Evolutionary conservation across 2,329 filamentous ascomycete species (phyloP).

Genomic region (Alternaria novae-zelandiae): DNA sequence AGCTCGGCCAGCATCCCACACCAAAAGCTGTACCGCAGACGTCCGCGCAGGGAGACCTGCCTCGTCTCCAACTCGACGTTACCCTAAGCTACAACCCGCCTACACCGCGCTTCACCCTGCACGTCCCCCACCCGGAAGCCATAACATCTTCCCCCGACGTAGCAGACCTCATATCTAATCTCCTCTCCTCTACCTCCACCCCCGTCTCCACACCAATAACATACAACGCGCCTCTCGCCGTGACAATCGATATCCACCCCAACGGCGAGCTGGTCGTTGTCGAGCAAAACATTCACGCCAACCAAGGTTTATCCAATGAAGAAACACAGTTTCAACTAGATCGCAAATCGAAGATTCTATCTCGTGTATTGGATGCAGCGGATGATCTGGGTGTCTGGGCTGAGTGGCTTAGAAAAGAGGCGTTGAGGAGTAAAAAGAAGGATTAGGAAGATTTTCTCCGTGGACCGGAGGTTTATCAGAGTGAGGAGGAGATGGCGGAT

Average conservation of each 20-base stretch:
- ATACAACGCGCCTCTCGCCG: slow-evolving; percentile 50
- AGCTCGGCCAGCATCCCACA: slow-evolving; percentile 18
- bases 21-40: slow-evolving; percentile 12
- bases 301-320: too few relatives aligned
- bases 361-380: slow-evolving; percentile 53
- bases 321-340: too few relatives aligned
- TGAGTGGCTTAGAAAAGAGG: slow-evolving; percentile 54
- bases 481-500: background rate
- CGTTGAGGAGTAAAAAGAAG: background rate
- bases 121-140: slow-evolving; percentile 39
- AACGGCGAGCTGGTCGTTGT: slow-evolving; percentile 66
- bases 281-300: slow-evolving; percentile 64
- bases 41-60: background rate
- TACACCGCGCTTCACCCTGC: slow-evolving; percentile 37
- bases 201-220: background rate
- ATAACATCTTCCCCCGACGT: slow-evolving; percentile 1
- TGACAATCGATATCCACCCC: slow-evolving; percentile 65
- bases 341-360: too few relatives aligned
- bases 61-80: slow-evolving; percentile 34
- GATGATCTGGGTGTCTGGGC: slow-evolving; percentile 60
- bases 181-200: slow-evolving; percentile 38
- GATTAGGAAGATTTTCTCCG: background rate
- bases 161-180: slow-evolving; percentile 19
- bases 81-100: slow-evolving; percentile 41
- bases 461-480: background rate